A percentile compares a stretch with the other conserved stretches of the same genome.
Evolutionary conservation across 306 rosid species (phyloP).

Genomic region (Acacia crassicarpa): DNA sequence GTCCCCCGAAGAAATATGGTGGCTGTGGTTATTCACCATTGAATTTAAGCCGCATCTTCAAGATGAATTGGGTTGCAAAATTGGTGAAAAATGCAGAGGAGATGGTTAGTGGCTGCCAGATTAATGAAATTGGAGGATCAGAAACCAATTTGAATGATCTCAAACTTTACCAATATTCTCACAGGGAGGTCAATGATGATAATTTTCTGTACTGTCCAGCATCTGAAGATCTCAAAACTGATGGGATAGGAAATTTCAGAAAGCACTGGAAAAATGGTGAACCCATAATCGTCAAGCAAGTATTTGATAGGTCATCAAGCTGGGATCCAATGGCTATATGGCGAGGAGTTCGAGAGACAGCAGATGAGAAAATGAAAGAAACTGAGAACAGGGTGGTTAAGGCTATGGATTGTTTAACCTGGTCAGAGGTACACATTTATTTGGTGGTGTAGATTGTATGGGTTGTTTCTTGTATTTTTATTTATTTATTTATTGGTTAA

Average conservation of each 20-base stretch:
- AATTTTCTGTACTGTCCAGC: conserved; percentile 72
- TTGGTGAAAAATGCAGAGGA: conserved; percentile 96
- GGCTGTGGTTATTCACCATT: conserved; percentile 79
- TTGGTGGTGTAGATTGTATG: conserved; percentile 19
- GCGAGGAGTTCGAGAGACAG: conserved; percentile 76
- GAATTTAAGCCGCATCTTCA: conserved; percentile 86
- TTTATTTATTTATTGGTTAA: conserved; percentile 8
- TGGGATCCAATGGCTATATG: conserved; percentile 92
- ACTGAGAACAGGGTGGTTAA: conserved; percentile 62
- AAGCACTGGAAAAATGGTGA: conserved; percentile 83
- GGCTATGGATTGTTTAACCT: conserved; percentile 78
- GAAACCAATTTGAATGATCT: conserved; percentile 44
- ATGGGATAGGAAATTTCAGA: conserved; percentile 77
- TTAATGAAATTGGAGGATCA: conserved; percentile 38
- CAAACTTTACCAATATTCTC: conserved; percentile 55
- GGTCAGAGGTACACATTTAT: conserved; percentile 74
- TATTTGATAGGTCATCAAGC: conserved; percentile 81
- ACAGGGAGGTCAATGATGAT: conserved; percentile 60
- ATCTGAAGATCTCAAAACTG: conserved; percentile 65
- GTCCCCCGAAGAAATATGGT: conserved; percentile 90
- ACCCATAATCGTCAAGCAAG: conserved; percentile 77
- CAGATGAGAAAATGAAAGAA: conserved; percentile 72
- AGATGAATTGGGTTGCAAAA: conserved; percentile 99
- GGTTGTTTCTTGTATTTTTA: background rate
- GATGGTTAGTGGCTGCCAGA: conserved; percentile 90